Conservation (phyloP, 2,329 filamentous ascomycete species). For the Cercospora sesami region DNA sequence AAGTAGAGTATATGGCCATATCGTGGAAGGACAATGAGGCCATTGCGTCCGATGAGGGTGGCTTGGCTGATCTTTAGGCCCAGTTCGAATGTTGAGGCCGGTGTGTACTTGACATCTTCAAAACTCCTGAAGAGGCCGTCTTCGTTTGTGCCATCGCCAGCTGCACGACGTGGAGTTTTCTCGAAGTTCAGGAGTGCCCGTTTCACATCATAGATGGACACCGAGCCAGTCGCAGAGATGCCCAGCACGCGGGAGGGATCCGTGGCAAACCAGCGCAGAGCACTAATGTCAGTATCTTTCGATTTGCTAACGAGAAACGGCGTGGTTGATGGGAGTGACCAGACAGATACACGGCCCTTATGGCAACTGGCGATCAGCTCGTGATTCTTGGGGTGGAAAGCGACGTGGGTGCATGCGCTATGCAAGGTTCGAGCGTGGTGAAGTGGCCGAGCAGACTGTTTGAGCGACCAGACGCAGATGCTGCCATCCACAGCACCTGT, state of each 20-base stretch:
- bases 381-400: slow-evolving; percentile 17
- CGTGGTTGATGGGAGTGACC: slow-evolving; percentile 16
- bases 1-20: slow-evolving; percentile 26
- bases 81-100: slow-evolving; percentile 17
- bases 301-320: slow-evolving; percentile 19
- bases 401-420: slow-evolving; percentile 25
- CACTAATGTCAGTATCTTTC: slow-evolving; percentile 10
- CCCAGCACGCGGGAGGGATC: slow-evolving; percentile 14
- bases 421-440: slow-evolving; percentile 23
- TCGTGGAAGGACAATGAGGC: slow-evolving; percentile 28
- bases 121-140: slow-evolving; percentile 27
- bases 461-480: slow-evolving; percentile 30
- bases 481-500: slow-evolving; percentile 28
- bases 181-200: slow-evolving; percentile 16
- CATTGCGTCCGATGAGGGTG: slow-evolving; percentile 29
- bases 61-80: slow-evolving; percentile 17
- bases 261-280: slow-evolving; percentile 21
- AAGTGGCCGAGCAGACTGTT: slow-evolving; percentile 21
- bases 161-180: background rate
- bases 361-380: slow-evolving; percentile 22
- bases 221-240: slow-evolving; percentile 14
- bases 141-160: slow-evolving; percentile 20
- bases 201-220: slow-evolving; percentile 18
- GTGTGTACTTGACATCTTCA: slow-evolving; percentile 22
- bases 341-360: slow-evolving; percentile 16